These are phyloP conservation scores for Diaporthe vaccinii DNA, from an alignment of 2,329 filamentous ascomycete genomes.

Conservation along the genomic window DNA sequence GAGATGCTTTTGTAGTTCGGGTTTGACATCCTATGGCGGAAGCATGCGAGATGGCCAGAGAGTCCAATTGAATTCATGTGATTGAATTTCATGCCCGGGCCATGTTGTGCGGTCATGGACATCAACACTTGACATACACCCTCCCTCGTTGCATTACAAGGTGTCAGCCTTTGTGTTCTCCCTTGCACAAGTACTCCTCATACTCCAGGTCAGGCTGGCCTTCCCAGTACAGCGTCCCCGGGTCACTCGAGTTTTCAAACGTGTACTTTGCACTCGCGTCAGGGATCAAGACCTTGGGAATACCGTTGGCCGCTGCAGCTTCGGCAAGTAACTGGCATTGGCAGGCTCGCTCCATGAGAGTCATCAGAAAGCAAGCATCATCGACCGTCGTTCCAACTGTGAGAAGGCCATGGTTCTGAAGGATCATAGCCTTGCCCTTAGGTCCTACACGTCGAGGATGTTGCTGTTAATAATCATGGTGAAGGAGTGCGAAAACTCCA, in stretches of 20 bases:
- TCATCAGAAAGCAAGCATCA: constrained; percentile 75
- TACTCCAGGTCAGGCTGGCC: not conserved
- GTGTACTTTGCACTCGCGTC: not conserved
- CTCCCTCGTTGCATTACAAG: too few species aligned
- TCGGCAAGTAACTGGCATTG: constrained; percentile 24
- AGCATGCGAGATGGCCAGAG: not conserved
- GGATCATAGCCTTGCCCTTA: constrained; percentile 60
- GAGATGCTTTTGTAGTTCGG: not conserved
- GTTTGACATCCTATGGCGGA: not conserved
- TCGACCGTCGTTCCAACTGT: constrained; percentile 76
- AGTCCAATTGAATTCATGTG: not conserved
- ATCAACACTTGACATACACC: too few species aligned
- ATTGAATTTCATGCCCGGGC: not conserved
- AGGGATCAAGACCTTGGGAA: not conserved
- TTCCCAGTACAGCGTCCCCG: not conserved
- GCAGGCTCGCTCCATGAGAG: constrained; percentile 43
- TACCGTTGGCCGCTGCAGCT: not conserved
- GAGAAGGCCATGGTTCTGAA: constrained; percentile 71
- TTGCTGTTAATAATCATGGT: not conserved
- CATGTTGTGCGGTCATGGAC: too few species aligned
- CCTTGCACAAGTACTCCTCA: not conserved
- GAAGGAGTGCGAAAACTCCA: not conserved
- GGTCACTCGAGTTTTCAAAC: not conserved
- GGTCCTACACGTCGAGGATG: not conserved
- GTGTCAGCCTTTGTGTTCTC: not conserved